Conservation (phyloP, 306 rosid species). For the Argentina anserina region DNA sequence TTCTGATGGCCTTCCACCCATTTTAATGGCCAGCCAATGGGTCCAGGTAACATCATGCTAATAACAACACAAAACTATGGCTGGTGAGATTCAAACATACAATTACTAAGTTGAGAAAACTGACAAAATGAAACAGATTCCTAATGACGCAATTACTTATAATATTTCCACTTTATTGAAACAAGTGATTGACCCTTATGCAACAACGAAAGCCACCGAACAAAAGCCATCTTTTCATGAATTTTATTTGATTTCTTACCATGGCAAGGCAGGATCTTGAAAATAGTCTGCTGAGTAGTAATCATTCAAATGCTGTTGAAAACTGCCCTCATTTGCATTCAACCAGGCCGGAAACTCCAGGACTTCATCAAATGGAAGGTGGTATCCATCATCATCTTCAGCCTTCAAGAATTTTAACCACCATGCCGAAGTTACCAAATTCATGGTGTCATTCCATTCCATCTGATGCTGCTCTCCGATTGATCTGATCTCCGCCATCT, state of each 20-base stretch:
- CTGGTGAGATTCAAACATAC: background rate
- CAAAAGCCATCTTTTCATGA: constrained; percentile 8
- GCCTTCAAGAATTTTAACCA: constrained; percentile 69
- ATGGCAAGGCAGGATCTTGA: constrained; percentile 61
- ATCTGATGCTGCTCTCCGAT: constrained; percentile 75
- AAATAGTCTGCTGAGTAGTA: constrained; percentile 42
- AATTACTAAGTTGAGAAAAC: constrained; percentile 9
- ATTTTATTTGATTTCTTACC: constrained; percentile 40
- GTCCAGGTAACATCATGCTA: constrained; percentile 1
- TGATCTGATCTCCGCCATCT: constrained; percentile 75
- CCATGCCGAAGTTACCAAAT: constrained; percentile 74
- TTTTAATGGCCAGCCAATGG: background rate
- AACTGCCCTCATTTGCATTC: constrained; percentile 53
- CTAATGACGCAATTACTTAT: background rate
- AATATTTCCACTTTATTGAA: background rate
- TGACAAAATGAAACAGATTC: constrained; percentile 7
- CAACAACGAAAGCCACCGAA: constrained; percentile 6
- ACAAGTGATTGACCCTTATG: background rate
- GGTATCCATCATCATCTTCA: constrained; percentile 30
- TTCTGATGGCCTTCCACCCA: constrained; percentile 3
- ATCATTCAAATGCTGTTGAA: constrained; percentile 43
- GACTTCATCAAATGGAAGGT: constrained; percentile 40
- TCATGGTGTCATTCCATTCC: constrained; percentile 82
- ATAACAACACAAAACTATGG: constrained; percentile 1
- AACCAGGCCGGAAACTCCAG: constrained; percentile 83